phyloP scores from a whole-genome alignment of 1,284 basidiomycete species.

The Cryptococcus maquisensis region DNA sequence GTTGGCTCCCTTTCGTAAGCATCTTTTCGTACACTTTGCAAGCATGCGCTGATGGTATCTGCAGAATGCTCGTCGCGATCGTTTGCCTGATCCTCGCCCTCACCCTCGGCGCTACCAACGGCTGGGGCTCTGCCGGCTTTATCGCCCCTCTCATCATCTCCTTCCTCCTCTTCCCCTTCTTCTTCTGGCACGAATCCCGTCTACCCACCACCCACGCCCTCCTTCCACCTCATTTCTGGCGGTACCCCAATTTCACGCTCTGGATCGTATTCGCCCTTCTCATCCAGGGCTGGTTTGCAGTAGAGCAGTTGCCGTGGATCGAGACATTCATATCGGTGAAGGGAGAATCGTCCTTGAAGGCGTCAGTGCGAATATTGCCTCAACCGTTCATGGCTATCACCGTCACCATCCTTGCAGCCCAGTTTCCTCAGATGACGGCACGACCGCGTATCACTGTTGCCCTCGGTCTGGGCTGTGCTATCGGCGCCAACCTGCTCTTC shows the following conservation, averaged over 20 bases:
- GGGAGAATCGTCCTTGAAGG: slow-evolving; percentile 24
- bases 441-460: slow-evolving; percentile 25
- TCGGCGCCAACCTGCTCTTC: slow-evolving; percentile 30
- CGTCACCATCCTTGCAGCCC: neutral
- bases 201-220: slow-evolving; percentile 36
- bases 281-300: slow-evolving; percentile 34
- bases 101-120: slow-evolving; percentile 29
- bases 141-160: slow-evolving; percentile 32
- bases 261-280: slow-evolving; percentile 34
- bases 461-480: slow-evolving; percentile 20
- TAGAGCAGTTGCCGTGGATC: neutral
- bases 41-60: neutral
- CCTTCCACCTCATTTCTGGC: slow-evolving; percentile 38
- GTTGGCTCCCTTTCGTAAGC: slow-evolving; percentile 21
- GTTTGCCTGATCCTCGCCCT: slow-evolving; percentile 30
- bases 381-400: neutral
- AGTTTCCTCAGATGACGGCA: slow-evolving; percentile 11
- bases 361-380: slow-evolving; percentile 30
- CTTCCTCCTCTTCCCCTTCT: slow-evolving; percentile 23
- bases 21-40: neutral
- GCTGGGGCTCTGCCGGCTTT: slow-evolving; percentile 24
- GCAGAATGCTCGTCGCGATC: slow-evolving; percentile 23
- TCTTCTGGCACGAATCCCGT: slow-evolving; percentile 27
- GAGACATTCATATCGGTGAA: slow-evolving; percentile 15
- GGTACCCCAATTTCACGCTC: slow-evolving; percentile 40